Conservation (phyloP, 768 basidiomycete species). For the Tricholoma sp. region DNA sequence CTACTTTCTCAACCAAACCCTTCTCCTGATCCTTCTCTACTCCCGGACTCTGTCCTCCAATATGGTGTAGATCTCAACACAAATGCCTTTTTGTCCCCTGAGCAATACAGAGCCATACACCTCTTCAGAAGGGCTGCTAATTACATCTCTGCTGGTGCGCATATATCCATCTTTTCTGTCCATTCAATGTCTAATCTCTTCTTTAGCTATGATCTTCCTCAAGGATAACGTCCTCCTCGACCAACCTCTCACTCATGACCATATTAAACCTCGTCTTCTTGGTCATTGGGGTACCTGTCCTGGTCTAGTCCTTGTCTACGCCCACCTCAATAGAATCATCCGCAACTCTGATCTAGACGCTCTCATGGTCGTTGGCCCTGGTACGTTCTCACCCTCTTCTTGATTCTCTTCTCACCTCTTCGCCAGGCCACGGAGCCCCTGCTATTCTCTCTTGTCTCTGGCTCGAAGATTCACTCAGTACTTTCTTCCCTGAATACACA, state of each 20-base stretch:
- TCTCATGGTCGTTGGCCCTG: slow-evolving; percentile 79
- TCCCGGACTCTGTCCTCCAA: slow-evolving; percentile 54
- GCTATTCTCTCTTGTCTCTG: slow-evolving; percentile 82
- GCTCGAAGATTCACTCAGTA: slow-evolving; percentile 70
- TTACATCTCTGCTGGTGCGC: slow-evolving; percentile 66
- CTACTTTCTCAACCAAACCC: slow-evolving; percentile 58
- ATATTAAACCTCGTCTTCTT: slow-evolving; percentile 78
- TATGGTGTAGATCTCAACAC: slow-evolving; percentile 43
- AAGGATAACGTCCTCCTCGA: slow-evolving; percentile 67
- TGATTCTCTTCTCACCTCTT: not conserved
- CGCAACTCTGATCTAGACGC: slow-evolving; percentile 55
- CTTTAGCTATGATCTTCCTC: slow-evolving; percentile 79
- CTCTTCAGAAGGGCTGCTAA: slow-evolving; percentile 59
- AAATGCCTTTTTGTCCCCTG: slow-evolving; percentile 38
- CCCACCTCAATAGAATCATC: slow-evolving; percentile 65
- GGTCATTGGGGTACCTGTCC: slow-evolving; percentile 87
- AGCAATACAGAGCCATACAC: slow-evolving; percentile 48
- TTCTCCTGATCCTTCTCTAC: slow-evolving; percentile 61
- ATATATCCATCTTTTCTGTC: not conserved
- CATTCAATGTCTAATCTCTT: not conserved
- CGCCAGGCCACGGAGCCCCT: slow-evolving; percentile 75
- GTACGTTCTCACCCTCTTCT: slow-evolving; percentile 23
- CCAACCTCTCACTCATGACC: slow-evolving; percentile 48
- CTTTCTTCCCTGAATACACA: slow-evolving; percentile 54
- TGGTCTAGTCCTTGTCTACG: slow-evolving; percentile 66